Percentiles rank a stretch among this genome's conserved stretches.
Evolutionary conservation across 352 stramenopile genomes (phyloP).

Genomic region (Globisporangium ultimum): DNA sequence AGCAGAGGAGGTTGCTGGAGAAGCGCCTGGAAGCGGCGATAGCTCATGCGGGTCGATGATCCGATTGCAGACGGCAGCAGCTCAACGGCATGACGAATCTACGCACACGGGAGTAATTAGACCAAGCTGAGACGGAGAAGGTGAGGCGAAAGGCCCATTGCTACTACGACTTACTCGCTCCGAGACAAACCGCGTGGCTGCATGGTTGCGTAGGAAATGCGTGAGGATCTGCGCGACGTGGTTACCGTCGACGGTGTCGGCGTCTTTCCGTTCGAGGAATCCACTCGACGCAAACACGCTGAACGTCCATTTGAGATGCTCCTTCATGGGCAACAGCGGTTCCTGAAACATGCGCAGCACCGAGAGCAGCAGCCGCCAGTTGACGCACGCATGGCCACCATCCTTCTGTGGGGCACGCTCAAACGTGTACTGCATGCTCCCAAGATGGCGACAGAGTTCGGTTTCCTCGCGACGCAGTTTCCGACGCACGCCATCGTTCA

Average conservation of each 20-base stretch:
- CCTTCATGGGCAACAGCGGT: conserved; percentile 44
- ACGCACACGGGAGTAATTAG: not conserved
- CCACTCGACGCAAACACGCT: conserved; percentile 49
- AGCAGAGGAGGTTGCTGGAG: conserved; percentile 39
- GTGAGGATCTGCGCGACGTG: conserved; percentile 56
- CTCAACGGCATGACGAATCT: conserved; percentile 50
- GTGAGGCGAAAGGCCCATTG: too few species aligned
- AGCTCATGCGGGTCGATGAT: conserved; percentile 36
- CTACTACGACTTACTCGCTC: conserved; percentile 34
- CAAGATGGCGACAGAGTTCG: conserved; percentile 50
- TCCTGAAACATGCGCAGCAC: conserved; percentile 57
- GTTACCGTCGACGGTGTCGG: conserved; percentile 24
- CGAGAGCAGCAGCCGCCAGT: conserved; percentile 65
- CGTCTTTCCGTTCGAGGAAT: conserved; percentile 41
- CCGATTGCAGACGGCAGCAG: conserved; percentile 26
- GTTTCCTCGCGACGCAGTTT: conserved; percentile 18
- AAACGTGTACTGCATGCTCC: conserved; percentile 59
- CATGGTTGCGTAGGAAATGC: conserved; percentile 45
- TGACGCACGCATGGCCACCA: conserved; percentile 43
- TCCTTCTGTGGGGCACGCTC: conserved; percentile 33
- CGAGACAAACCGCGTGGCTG: conserved; percentile 42
- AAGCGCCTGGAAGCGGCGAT: conserved; percentile 41
- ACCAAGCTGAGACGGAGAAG: not conserved
- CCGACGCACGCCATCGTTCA: conserved; percentile 25
- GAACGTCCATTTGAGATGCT: conserved; percentile 61